A percentile compares a stretch with the other conserved stretches of the same genome.
These are phyloP conservation scores for Annulohypoxylon stygium DNA, from an alignment of 495 filamentous ascomycete genomes.

Conservation along the genomic window DNA sequence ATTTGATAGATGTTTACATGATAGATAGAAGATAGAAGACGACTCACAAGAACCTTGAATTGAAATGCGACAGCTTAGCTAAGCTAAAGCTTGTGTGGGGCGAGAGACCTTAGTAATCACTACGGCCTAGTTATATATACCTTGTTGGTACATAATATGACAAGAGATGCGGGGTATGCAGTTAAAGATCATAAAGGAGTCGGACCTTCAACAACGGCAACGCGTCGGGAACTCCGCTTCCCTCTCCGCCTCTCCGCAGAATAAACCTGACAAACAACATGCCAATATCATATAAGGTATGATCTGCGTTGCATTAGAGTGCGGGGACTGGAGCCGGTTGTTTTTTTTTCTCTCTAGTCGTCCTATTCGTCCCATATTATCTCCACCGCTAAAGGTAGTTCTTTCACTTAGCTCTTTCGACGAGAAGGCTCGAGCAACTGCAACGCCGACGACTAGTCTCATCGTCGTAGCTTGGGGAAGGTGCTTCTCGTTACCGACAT, in stretches of 20 bases:
- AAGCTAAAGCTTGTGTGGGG: constrained; percentile 35
- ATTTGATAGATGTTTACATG: neutral
- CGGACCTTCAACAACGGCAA: neutral
- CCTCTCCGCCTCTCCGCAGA: neutral
- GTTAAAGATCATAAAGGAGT: constrained; percentile 8
- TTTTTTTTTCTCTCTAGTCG: neutral
- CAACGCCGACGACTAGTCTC: constrained; percentile 7
- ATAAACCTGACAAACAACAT: neutral
- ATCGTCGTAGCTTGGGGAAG: neutral
- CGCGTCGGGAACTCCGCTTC: constrained; percentile 6
- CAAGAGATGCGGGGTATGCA: constrained; percentile 28
- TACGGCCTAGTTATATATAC: neutral
- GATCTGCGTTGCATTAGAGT: constrained; percentile 40
- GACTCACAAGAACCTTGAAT: too few species aligned
- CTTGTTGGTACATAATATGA: constrained; percentile 4
- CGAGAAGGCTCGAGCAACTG: neutral
- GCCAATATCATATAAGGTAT: constrained; percentile 5
- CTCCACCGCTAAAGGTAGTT: constrained; percentile 14
- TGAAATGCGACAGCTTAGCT: constrained; percentile 10
- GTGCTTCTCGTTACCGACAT: neutral
- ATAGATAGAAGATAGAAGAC: constrained; percentile 2
- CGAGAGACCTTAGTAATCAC: neutral
- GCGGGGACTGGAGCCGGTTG: constrained; percentile 27
- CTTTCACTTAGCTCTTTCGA: too few species aligned
- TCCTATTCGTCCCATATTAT: neutral